Base-by-base conservation (phyloP, 148 eudicot species). In the Rheum nobile region DNA sequence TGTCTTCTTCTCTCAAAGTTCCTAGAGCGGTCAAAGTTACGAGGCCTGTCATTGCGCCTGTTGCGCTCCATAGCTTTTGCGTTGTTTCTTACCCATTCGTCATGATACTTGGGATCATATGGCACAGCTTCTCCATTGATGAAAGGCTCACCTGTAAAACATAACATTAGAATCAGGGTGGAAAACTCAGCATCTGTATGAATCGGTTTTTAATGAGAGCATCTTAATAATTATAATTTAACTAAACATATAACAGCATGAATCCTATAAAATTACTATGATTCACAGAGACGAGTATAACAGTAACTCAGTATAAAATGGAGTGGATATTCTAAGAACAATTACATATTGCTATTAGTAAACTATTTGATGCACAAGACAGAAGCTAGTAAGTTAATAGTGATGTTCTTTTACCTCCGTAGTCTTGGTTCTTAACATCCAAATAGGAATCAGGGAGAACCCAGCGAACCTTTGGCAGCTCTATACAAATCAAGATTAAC, bases 41-140 rank as follows among this genome's bases (percentile, higher is more conserved):
- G 90, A 80, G 97, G 99, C 26, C 97, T 83, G 77, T 94, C 98
- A 82, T 84, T 89, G 75, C 98, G 92, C 78, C 88, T 85, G 77
- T 91, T 94, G 48, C 98, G 86, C 50, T 94, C 98, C 77, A 80
- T 83, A 38, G 98, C 98, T 57, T 90, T 87, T 2, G 90, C 86
- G 72, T 91, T 95, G 88, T 95, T 95, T 76, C 93, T 92, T 80
- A 90, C 88, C 99, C 99, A 95, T 69, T 91, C 97, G 72, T 86
- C 97, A 57, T 95, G 99, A 59, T 95, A 95, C 81, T 88, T 95
- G 0, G 99, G 97, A 74, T 95, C 99, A 79, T 95, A 95, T 31
- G 99, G 99, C 28, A 90, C 97, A 48, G 99, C 96, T 74, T 85
- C 80, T 4, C 99, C 99, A 68, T 95, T 77, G 35, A 95, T 95